phyloP scores from a whole-genome alignment of 805 yeast species.

The Saturnispora ahearnii region DNA sequence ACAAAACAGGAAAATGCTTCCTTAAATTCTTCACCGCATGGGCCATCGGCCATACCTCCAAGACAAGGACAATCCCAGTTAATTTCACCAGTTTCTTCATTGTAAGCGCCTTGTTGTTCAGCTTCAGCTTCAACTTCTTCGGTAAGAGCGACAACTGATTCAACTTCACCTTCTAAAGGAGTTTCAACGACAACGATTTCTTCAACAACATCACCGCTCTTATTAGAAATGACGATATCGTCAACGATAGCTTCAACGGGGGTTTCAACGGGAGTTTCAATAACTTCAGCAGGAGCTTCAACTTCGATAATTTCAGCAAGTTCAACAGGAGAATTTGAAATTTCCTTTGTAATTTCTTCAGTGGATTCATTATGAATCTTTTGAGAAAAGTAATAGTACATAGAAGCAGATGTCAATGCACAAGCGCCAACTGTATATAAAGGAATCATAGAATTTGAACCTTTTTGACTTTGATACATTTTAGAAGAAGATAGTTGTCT shows the following conservation, averaged over 20 bases:
- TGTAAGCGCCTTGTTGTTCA: conserved; percentile 60
- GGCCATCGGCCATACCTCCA: conserved; percentile 98
- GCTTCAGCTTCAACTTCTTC: conserved; percentile 28
- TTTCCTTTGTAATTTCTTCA: conserved; percentile 9
- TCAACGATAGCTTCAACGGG: conserved; percentile 3
- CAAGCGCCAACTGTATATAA: conserved; percentile 12
- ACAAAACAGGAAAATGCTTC: conserved; percentile 93
- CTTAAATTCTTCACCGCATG: conserved; percentile 94
- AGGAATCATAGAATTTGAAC: conserved; percentile 6
- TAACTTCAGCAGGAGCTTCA: conserved; percentile 9
- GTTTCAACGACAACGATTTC: not conserved
- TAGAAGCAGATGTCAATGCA: conserved; percentile 13
- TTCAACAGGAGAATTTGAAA: conserved; percentile 7
- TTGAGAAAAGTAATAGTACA: conserved; percentile 11
- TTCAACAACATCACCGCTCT: not conserved
- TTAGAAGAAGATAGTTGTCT: not conserved
- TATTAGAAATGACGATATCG: not conserved
- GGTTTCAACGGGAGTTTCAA: not conserved
- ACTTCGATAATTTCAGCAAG: conserved; percentile 9
- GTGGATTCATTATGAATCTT: conserved; percentile 12
- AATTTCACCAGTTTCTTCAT: conserved; percentile 97
- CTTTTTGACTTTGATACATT: not conserved
- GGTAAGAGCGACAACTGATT: conserved; percentile 3
- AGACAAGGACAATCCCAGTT: conserved; percentile 99
- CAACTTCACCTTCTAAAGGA: conserved; percentile 5